Percentiles rank a stretch among this genome's conserved stretches.
phyloP scores from a whole-genome alignment of 768 basidiomycete species.

The Tylopilus intermedius region DNA sequence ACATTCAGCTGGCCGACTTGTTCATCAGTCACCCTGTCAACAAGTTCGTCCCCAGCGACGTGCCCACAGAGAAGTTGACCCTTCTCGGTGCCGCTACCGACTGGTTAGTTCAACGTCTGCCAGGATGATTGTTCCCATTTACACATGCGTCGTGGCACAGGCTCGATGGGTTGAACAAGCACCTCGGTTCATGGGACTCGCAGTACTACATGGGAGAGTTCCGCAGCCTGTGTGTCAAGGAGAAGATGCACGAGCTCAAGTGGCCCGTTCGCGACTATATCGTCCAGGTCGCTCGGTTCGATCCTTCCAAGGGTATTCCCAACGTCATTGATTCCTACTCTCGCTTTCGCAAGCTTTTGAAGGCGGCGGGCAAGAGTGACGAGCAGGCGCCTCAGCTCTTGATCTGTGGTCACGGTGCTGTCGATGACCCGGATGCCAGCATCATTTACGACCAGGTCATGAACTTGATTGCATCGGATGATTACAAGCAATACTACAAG shows the following conservation, averaged over 20 bases:
- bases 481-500: conserved; percentile 48
- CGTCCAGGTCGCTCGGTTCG: conserved; percentile 91
- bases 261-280: conserved; percentile 85
- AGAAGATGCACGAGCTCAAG: conserved; percentile 73
- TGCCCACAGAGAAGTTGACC: conserved; percentile 63
- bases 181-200: conserved; percentile 73
- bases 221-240: conserved; percentile 67
- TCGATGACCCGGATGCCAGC: conserved; percentile 93
- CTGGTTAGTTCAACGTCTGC: conserved; percentile 45
- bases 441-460: conserved; percentile 83
- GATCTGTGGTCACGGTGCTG: conserved; percentile 86
- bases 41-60: conserved; percentile 88
- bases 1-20: conserved; percentile 82
- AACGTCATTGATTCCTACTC: conserved; percentile 85
- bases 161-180: conserved; percentile 94
- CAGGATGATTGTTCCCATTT: conserved; percentile 3
- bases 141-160: conserved; percentile 29
- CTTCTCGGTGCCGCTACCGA: conserved; percentile 83
- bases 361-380: conserved; percentile 38
- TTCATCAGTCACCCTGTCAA: conserved; percentile 94
- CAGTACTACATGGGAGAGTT: conserved; percentile 89
- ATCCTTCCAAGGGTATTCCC: conserved; percentile 81
- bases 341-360: conserved; percentile 69
- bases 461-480: conserved; percentile 48
- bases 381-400: conserved; percentile 68